Conservation (phyloP, 2,329 filamentous ascomycete species). For the Colletotrichum orchidophilum region DNA sequence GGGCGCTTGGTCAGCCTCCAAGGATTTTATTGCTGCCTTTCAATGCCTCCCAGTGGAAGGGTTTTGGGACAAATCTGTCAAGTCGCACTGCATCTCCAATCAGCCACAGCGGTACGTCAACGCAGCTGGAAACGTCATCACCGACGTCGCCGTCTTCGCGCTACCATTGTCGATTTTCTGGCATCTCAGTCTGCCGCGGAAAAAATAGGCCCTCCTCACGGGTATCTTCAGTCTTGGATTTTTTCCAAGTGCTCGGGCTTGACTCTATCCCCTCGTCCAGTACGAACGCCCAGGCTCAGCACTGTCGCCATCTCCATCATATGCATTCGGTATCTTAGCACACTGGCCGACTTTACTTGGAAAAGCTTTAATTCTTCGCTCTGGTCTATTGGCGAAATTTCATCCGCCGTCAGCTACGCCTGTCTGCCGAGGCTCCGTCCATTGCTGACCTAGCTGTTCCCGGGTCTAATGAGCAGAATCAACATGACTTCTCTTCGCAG, state of each 20-base stretch:
- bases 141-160: conserved; percentile 39
- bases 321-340: conserved; percentile 35
- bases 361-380: conserved; percentile 37
- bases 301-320: conserved; percentile 38
- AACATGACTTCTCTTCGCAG: conserved; percentile 24
- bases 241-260: conserved; percentile 36
- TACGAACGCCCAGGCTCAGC: conserved; percentile 10
- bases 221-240: conserved; percentile 42
- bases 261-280: not conserved
- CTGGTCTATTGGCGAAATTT: conserved; percentile 38
- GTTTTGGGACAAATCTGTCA: conserved; percentile 39
- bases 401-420: conserved; percentile 36
- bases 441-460: conserved; percentile 32
- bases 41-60: conserved; percentile 40
- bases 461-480: conserved; percentile 17
- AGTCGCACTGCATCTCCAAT: conserved; percentile 36
- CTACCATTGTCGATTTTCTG: conserved; percentile 40
- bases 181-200: conserved; percentile 35
- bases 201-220: conserved; percentile 39
- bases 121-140: conserved; percentile 40
- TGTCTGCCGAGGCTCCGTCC: conserved; percentile 39
- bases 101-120: conserved; percentile 39
- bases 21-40: conserved; percentile 39
- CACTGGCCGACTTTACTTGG: conserved; percentile 36
- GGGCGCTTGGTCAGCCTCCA: conserved; percentile 39